Evolutionary conservation across 805 yeast genomes (phyloP).

Genomic region (Candida manassasensis): DNA sequence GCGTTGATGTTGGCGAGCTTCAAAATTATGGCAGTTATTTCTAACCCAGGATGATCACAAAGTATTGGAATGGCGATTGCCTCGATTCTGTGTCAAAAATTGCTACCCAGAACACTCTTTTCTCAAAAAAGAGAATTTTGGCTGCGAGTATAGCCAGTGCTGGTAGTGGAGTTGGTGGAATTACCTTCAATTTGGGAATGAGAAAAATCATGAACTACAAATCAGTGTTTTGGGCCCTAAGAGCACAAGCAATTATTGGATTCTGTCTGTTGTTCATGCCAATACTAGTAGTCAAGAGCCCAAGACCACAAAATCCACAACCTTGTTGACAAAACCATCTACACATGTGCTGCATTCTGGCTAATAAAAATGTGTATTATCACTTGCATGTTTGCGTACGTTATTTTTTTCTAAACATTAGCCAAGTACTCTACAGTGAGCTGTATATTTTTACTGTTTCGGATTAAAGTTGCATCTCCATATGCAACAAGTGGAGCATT

Average conservation of each 20-base stretch:
- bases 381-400: slow-evolving; percentile 55
- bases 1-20: slow-evolving; percentile 56
- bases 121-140: slow-evolving; percentile 46
- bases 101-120: slow-evolving; percentile 52
- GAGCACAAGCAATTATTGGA: slow-evolving; percentile 39
- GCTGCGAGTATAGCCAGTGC: slow-evolving; percentile 44
- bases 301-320: slow-evolving; percentile 19
- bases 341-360: slow-evolving; percentile 39
- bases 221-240: slow-evolving; percentile 35
- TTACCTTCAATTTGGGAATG: slow-evolving; percentile 44
- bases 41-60: slow-evolving; percentile 56
- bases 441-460: no score
- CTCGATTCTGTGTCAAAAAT: slow-evolving; percentile 50
- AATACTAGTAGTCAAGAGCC: slow-evolving; percentile 11
- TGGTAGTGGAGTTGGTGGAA: slow-evolving; percentile 51
- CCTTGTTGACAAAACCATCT: slow-evolving; percentile 36
- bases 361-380: slow-evolving; percentile 34
- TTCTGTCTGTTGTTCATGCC: slow-evolving; percentile 19
- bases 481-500: no score
- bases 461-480: no score
- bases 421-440: slow-evolving; percentile 57
- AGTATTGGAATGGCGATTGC: slow-evolving; percentile 54
- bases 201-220: slow-evolving; percentile 34
- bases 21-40: slow-evolving; percentile 54
- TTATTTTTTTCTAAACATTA: slow-evolving; percentile 51